phyloP scores from a whole-genome alignment of 768 basidiomycete genomes.

The Russula abietina region DNA sequence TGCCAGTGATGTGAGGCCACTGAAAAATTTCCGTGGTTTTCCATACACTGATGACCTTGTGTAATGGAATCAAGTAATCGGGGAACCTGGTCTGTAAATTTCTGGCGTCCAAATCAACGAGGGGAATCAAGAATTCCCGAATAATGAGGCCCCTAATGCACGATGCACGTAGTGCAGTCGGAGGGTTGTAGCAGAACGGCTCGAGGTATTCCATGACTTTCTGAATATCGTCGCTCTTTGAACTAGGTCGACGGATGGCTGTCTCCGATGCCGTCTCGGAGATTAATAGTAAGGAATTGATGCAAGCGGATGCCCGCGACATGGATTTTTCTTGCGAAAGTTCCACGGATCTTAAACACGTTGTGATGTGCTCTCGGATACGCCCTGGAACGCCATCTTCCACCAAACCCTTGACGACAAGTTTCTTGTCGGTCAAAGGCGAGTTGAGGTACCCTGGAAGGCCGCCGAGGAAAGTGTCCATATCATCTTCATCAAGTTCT shows the following conservation, averaged over 20 bases:
- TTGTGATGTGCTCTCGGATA: slow-evolving; percentile 4
- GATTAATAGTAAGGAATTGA: slow-evolving; percentile 1
- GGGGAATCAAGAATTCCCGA: neutral
- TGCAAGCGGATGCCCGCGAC: neutral
- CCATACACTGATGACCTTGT: neutral
- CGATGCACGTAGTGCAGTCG: slow-evolving; percentile 5
- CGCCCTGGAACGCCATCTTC: neutral
- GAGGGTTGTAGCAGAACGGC: neutral
- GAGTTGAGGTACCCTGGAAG: slow-evolving; percentile 10
- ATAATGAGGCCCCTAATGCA: neutral
- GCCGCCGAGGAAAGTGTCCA: slow-evolving; percentile 3
- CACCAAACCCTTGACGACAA: neutral
- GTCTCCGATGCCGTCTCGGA: neutral
- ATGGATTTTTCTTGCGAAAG: slow-evolving; percentile 2
- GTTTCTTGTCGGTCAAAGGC: neutral
- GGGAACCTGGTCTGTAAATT: neutral
- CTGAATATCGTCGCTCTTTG: neutral
- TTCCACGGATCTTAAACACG: neutral
- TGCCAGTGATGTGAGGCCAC: neutral
- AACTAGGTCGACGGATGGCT: neutral
- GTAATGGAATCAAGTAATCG: neutral
- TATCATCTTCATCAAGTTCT: neutral
- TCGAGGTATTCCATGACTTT: neutral
- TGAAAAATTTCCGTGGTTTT: neutral
- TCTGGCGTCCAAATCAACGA: neutral